phyloP scores from a whole-genome alignment of 306 rosid genomes.

The Sindora glabra region DNA sequence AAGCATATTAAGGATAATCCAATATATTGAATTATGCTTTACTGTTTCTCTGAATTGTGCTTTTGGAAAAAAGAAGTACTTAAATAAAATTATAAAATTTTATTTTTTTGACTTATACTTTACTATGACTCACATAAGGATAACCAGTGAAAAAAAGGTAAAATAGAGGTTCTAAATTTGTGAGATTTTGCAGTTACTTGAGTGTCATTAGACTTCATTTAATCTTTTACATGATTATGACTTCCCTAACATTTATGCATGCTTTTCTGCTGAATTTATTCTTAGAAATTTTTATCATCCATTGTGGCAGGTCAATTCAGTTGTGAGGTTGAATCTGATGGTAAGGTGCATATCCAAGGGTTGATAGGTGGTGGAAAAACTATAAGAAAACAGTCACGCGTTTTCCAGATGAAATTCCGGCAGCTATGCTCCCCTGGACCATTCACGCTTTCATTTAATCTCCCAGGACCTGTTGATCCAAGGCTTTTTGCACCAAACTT shows the following conservation, averaged over 20 bases:
- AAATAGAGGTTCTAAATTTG: not conserved
- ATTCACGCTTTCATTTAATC: constrained; percentile 59
- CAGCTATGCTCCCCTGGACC: constrained; percentile 60
- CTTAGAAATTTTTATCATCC: not conserved
- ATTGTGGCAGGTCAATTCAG: constrained; percentile 46
- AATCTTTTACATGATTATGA: not conserved
- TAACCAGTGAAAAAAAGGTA: too few species aligned
- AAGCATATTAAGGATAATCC: too few species aligned
- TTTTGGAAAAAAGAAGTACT: too few species aligned
- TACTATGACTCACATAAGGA: too few species aligned
- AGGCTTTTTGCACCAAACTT: constrained; percentile 68
- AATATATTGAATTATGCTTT: too few species aligned
- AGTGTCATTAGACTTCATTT: not conserved
- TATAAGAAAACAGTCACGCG: constrained; percentile 44
- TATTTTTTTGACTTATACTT: too few species aligned
- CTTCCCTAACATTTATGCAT: not conserved
- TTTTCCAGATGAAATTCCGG: constrained; percentile 41
- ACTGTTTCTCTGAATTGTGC: too few species aligned
- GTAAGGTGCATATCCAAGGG: constrained; percentile 60
- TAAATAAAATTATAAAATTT: too few species aligned
- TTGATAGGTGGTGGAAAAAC: constrained; percentile 41
- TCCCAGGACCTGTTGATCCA: constrained; percentile 82
- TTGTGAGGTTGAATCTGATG: constrained; percentile 62
- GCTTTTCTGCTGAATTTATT: not conserved
- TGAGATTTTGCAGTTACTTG: not conserved